Evolutionary conservation across 2,329 filamentous ascomycete genomes (phyloP).

Genomic region (Acrocalymma vagum): DNA sequence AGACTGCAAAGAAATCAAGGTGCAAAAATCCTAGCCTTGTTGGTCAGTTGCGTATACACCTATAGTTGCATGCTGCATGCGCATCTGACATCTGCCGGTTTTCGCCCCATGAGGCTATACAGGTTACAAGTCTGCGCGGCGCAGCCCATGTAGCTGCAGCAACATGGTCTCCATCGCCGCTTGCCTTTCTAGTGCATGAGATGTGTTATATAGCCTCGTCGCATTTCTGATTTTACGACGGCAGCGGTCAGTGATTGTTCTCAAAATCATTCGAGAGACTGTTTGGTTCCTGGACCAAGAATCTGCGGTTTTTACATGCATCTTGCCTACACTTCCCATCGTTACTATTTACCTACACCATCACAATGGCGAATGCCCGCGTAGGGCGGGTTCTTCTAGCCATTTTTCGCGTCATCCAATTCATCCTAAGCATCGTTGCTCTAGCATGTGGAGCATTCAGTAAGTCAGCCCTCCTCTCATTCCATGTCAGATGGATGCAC

Average conservation of each 20-base stretch:
- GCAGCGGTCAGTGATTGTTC: too few species aligned
- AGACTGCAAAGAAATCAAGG: too few species aligned
- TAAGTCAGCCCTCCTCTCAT: background rate
- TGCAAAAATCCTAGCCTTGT: too few species aligned
- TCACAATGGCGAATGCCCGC: slow-evolving; percentile 8
- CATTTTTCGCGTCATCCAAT: slow-evolving; percentile 14
- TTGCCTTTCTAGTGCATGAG: too few species aligned
- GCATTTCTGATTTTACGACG: background rate
- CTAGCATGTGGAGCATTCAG: slow-evolving; percentile 12
- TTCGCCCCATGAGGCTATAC: slow-evolving; percentile 7
- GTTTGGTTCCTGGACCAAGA: background rate
- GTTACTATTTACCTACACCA: background rate
- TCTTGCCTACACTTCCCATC: background rate
- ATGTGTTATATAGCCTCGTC: slow-evolving; percentile 3
- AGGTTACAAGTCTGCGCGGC: slow-evolving; percentile 3
- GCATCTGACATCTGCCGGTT: too few species aligned
- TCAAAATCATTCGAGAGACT: too few species aligned
- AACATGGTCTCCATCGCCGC: too few species aligned
- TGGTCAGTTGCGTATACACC: too few species aligned
- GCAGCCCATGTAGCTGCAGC: background rate
- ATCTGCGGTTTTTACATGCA: background rate
- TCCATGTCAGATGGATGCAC: background rate
- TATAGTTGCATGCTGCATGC: too few species aligned
- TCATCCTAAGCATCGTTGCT: slow-evolving; percentile 9
- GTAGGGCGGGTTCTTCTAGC: slow-evolving; percentile 6